A percentile compares a stretch with the other conserved stretches of the same genome.
These are phyloP conservation scores for Dioscorea alata DNA, from an alignment of 106 monocot genomes.

Conservation along the genomic window DNA sequence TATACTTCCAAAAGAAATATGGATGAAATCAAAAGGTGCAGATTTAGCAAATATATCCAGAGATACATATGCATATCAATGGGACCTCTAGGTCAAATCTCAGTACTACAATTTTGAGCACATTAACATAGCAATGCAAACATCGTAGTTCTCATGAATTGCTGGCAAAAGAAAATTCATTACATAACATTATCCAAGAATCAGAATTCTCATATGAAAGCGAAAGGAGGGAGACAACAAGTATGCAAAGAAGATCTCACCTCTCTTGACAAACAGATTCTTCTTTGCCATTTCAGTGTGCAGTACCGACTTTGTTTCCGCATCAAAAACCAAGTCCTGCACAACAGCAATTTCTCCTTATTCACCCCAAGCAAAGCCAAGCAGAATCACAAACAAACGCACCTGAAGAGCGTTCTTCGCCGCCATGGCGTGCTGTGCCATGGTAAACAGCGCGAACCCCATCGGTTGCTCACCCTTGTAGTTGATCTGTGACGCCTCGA, in stretches of 20 bases:
- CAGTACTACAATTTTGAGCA: no score
- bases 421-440: conserved; percentile 60
- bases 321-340: conserved; percentile 82
- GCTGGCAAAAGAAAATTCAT: no score
- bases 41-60: no score
- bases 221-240: not conserved
- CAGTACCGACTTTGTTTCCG: conserved; percentile 54
- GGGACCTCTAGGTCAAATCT: no score
- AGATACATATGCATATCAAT: no score
- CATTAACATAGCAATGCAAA: no score
- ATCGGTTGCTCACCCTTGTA: conserved; percentile 27
- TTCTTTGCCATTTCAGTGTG: conserved; percentile 99
- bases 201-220: no score
- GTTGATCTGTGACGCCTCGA: conserved; percentile 40
- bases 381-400: not conserved
- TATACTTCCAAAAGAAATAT: no score
- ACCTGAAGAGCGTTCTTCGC: conserved; percentile 89
- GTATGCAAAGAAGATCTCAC: conserved; percentile 20
- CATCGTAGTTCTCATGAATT: no score
- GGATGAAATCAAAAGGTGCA: no score
- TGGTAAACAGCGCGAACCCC: conserved; percentile 94
- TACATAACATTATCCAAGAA: no score
- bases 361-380: not conserved
- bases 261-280: conserved; percentile 97
- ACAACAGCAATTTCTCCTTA: not conserved